Evolutionary conservation across 768 basidiomycete genomes (phyloP).

Genomic region (Tylopilus intermedius): DNA sequence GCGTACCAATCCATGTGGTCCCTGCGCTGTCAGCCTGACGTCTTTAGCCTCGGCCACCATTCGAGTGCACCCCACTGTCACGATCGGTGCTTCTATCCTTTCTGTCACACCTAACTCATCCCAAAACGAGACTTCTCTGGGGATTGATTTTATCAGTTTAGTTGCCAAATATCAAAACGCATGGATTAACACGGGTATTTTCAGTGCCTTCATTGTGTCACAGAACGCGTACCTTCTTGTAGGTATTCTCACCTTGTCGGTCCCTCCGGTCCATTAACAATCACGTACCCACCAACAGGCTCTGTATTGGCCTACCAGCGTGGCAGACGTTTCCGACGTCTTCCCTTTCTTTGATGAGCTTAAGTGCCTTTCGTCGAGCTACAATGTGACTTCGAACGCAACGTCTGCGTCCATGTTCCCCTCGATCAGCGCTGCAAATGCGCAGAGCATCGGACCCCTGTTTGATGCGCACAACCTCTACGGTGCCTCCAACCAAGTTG

Average conservation of each 20-base stretch:
- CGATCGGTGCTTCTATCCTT: conserved; percentile 13
- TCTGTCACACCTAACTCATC: conserved; percentile 7
- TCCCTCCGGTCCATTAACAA: neutral
- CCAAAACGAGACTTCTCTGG: conserved; percentile 11
- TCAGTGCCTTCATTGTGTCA: neutral
- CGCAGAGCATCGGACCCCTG: conserved; percentile 7
- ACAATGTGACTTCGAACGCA: conserved; percentile 13
- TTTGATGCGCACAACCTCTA: conserved; percentile 13
- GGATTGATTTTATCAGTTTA: conserved; percentile 16
- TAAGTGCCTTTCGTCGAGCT: conserved; percentile 6
- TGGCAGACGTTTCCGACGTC: conserved; percentile 4
- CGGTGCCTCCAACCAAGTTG: conserved; percentile 12
- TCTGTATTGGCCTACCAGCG: neutral
- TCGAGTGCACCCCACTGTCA: conserved; percentile 5
- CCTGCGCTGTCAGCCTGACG: neutral
- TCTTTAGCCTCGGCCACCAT: conserved; percentile 18
- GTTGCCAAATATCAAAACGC: conserved; percentile 18
- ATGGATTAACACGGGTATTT: conserved; percentile 13
- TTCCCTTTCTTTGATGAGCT: conserved; percentile 19
- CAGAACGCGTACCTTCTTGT: conserved; percentile 14
- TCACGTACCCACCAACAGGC: neutral
- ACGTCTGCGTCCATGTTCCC: conserved; percentile 14
- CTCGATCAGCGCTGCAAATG: conserved; percentile 7
- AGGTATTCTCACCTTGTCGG: neutral
- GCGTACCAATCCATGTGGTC: neutral